Percentiles rank a stretch among this genome's conserved stretches.
Conservation (phyloP, 192 early-diverging fungal species). For the Coemansia guatemalensis region DNA sequence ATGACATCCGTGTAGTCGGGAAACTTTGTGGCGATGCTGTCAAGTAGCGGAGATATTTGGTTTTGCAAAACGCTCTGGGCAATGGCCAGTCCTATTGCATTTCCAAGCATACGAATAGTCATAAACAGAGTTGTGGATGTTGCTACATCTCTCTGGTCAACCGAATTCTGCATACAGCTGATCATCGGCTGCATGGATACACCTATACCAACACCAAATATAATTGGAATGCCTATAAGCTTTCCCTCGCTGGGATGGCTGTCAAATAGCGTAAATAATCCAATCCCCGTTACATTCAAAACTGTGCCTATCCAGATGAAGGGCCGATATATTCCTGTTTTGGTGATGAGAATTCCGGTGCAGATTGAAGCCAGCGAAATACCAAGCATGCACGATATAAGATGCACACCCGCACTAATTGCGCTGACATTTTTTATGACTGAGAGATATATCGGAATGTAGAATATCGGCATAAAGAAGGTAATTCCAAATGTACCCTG, state of each 20-base stretch:
- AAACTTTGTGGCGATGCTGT: conserved; percentile 31
- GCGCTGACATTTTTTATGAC: conserved; percentile 58
- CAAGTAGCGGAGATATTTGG: conserved; percentile 19
- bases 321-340: conserved; percentile 34
- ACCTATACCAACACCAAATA: conserved; percentile 47
- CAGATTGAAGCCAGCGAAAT: conserved; percentile 32
- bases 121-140: conserved; percentile 44
- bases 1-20: conserved; percentile 35
- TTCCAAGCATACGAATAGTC: conserved; percentile 45
- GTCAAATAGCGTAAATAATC: conserved; percentile 33
- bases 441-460: conserved; percentile 64
- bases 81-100: conserved; percentile 41
- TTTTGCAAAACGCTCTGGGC: conserved; percentile 41
- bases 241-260: conserved; percentile 23
- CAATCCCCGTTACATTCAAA: conserved; percentile 19
- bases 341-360: conserved; percentile 28
- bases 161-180: conserved; percentile 34
- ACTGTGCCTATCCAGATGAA: conserved; percentile 30
- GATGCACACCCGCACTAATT: conserved; percentile 38
- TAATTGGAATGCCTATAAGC: conserved; percentile 45
- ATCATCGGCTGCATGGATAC: conserved; percentile 48
- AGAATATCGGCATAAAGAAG: conserved; percentile 55
- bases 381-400: conserved; percentile 44
- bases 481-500: conserved; percentile 40
- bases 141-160: conserved; percentile 33